Base-by-base conservation (phyloP, 768 basidiomycete genomes). In the Termitomyces sp. region DNA sequence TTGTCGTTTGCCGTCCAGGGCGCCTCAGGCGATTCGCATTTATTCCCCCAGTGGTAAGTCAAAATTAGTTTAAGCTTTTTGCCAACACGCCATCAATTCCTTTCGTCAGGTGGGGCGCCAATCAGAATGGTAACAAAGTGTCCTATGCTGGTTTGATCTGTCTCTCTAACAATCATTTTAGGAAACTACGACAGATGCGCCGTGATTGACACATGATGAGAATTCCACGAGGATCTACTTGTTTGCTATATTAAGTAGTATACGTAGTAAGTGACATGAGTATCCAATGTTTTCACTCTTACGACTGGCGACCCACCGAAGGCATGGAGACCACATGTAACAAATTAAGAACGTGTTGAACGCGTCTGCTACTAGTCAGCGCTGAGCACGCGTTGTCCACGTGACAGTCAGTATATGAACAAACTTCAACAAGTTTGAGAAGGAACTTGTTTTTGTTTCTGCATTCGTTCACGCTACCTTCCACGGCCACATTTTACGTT, bases 1-100 rank as follows among this genome's bases (percentile, higher is more conserved):
- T 68, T 77, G 9, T 80, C 81, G 1, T 64, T 81, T 68, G 60
- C 79, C 0, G 79, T 83, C 3, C 76, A 77, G 52, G 83, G 83
- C 20, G 82, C 77, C 3, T 71, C 73, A 12, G 80, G 82, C 3
- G 64, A 66, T 13, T 63, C 78, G 0, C 76, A 81, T 58, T 62
- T 75, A 22, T 83, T 83, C 71, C 78, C 81, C 10, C 64, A 68
- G 58, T 82, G 80, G 82, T 68, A 32, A 42, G 60, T 40, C 20
- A 3, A n/a, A 2, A 39, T 16, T 10, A 18, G 13, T 22, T 32
- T 1, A 4, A 16, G 13, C 9, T 35, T 13, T 29, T 13, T 39
- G 13, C 13, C 23, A 2, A 32, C 57, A 43, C 20, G 10, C 11
- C 29, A 13, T 48, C 29, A 27, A 31, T 16, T n/a, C n/a, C 15